Conservation (phyloP, 2,329 filamentous ascomycete genomes). For the Coniochaeta sp. region DNA sequence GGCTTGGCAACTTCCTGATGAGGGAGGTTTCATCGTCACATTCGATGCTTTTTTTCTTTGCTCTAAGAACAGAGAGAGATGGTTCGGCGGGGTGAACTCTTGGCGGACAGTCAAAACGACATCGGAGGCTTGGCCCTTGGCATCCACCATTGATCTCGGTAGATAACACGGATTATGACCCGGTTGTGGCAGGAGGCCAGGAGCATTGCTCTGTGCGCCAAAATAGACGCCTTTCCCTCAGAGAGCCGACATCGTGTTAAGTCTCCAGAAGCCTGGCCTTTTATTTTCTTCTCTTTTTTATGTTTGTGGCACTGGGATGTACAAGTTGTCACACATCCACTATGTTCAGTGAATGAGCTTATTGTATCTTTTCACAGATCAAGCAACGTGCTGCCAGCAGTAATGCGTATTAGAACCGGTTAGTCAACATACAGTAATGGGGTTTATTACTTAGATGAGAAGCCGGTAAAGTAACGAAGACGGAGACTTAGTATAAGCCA, state of each 20-base stretch:
- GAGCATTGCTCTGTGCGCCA: background rate
- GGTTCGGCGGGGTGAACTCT: background rate
- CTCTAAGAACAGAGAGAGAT: background rate
- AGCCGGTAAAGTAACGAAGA: background rate
- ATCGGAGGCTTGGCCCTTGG: background rate
- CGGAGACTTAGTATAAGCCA: background rate
- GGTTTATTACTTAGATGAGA: no score
- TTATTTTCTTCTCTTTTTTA: no score
- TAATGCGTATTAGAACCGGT: no score
- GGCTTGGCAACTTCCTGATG: constrained; percentile 1
- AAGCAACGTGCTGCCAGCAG: no score
- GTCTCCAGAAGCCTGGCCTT: no score
- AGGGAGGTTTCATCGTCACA: background rate
- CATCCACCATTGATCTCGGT: background rate
- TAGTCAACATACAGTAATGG: no score
- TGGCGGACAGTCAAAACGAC: background rate
- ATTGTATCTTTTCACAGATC: no score
- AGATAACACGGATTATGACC: background rate
- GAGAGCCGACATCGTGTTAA: background rate
- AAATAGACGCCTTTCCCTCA: background rate
- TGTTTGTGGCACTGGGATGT: no score
- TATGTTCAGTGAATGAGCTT: no score
- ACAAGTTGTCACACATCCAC: no score
- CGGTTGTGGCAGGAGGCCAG: background rate
- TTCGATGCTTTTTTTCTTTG: background rate